Evolutionary conservation across 1,139 yeast genomes (phyloP).

Genomic region (Pneumocystis wakefieldiae): DNA sequence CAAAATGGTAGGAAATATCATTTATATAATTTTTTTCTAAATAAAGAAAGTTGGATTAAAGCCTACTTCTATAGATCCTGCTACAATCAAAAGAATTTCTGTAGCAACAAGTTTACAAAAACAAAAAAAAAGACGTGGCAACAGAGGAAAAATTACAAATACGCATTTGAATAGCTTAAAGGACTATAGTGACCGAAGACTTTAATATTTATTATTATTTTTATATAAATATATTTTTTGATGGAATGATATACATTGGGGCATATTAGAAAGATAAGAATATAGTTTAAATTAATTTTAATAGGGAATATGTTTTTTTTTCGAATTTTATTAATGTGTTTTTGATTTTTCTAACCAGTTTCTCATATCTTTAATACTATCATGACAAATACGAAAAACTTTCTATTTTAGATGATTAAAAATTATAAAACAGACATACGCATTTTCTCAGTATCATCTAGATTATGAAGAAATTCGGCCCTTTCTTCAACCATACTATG

Average conservation of each 20-base stretch:
- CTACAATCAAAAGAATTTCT: slow-evolving; percentile 48
- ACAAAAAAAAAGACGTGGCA: slow-evolving; percentile 69
- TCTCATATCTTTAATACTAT: neutral
- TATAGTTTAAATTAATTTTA: neutral
- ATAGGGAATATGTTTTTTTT: neutral
- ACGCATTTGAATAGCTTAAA: slow-evolving; percentile 92
- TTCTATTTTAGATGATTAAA: neutral
- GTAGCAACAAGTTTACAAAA: slow-evolving; percentile 39
- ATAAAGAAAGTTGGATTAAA: slow-evolving; percentile 74
- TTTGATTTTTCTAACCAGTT: neutral
- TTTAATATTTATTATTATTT: neutral
- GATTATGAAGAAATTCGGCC: slow-evolving; percentile 40
- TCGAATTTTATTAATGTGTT: neutral
- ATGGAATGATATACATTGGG: neutral
- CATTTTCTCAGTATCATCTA: slow-evolving; percentile 62
- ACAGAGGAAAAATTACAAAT: slow-evolving; percentile 78
- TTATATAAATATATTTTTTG: neutral
- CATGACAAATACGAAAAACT: slow-evolving; percentile 1
- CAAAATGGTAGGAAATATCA: slow-evolving; percentile 31
- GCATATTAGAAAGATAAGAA: neutral
- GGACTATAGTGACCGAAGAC: slow-evolving; percentile 33
- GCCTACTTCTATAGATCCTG: slow-evolving; percentile 97
- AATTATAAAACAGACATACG: slow-evolving; percentile 16
- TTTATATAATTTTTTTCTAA: slow-evolving; percentile 51
- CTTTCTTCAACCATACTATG: slow-evolving; percentile 24